These are phyloP conservation scores for Petunia hybrid DNA, from an alignment of 305 asterid species.

Conservation along the genomic window DNA sequence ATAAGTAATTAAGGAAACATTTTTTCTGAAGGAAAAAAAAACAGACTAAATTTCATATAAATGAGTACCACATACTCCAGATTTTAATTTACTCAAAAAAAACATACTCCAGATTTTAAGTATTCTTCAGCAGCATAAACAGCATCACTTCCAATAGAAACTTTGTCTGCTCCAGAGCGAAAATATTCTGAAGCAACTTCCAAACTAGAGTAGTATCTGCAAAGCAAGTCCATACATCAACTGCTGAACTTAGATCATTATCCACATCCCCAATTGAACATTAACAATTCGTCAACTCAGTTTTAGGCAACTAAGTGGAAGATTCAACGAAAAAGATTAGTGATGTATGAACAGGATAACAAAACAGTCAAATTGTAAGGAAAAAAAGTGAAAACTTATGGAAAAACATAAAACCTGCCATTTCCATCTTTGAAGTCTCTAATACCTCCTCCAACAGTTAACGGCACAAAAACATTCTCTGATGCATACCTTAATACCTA, in stretches of 20 bases:
- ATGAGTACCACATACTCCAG: no score
- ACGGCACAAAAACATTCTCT: constrained; percentile 87
- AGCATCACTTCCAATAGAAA: constrained; percentile 98
- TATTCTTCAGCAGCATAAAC: constrained; percentile 97
- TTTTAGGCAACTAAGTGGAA: no score
- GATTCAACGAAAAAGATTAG: no score
- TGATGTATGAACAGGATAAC: no score
- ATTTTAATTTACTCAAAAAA: no score
- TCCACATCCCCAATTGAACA: background rate
- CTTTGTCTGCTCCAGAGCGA: constrained; percentile 96
- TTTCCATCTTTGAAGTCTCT: constrained; percentile 89
- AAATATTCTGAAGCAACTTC: constrained; percentile 99
- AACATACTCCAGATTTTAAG: constrained; percentile 73
- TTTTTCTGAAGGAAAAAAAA: background rate
- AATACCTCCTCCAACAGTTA: constrained; percentile 97
- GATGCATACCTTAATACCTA: constrained; percentile 81
- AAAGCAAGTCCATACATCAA: constrained; percentile 30
- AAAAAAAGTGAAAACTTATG: background rate
- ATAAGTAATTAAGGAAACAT: background rate
- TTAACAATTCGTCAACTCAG: no score
- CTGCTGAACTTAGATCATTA: background rate
- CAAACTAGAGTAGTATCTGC: constrained; percentile 90
- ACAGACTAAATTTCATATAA: constrained; percentile 20
- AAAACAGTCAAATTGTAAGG: background rate
- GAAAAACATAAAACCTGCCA: constrained; percentile 60